These are phyloP conservation scores for Colletotrichum lentis DNA, from an alignment of 2,329 filamentous ascomycete species.

Conservation along the genomic window DNA sequence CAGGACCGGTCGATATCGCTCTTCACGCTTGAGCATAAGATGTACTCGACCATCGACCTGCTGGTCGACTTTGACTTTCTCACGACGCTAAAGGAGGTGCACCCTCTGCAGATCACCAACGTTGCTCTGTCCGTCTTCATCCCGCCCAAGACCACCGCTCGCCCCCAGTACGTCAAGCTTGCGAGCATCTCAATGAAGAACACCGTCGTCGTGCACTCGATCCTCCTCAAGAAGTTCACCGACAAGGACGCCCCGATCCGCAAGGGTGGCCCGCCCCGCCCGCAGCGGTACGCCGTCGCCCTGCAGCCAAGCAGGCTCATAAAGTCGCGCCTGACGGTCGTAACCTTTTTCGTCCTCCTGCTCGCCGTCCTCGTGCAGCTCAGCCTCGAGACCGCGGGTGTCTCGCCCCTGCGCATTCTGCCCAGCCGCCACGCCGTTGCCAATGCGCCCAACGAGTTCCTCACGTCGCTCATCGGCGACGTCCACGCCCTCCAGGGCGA, in stretches of 20 bases:
- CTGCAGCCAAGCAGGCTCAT: conserved; percentile 62
- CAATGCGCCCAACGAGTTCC: conserved; percentile 44
- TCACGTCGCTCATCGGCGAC: conserved; percentile 50
- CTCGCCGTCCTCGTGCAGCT: conserved; percentile 70
- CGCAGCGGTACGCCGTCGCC: conserved; percentile 74
- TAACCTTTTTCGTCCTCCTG: conserved; percentile 65
- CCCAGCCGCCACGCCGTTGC: conserved; percentile 2
- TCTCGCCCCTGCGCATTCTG: conserved; percentile 56
- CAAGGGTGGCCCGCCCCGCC: conserved; percentile 53
- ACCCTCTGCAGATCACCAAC: conserved; percentile 66
- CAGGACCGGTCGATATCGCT: conserved; percentile 82
- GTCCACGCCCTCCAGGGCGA: conserved; percentile 46
- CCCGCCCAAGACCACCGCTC: conserved; percentile 59
- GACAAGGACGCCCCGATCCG: conserved; percentile 48
- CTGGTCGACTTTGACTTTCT: conserved; percentile 62
- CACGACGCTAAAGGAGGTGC: conserved; percentile 61
- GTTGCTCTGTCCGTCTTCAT: conserved; percentile 66
- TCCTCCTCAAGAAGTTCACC: conserved; percentile 67
- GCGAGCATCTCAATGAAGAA: conserved; percentile 84
- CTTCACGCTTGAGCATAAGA: conserved; percentile 76
- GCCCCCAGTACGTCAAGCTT: conserved; percentile 71
- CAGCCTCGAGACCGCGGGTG: conserved; percentile 69
- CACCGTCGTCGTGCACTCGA: conserved; percentile 79
- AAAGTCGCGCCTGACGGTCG: conserved; percentile 59
- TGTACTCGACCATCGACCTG: conserved; percentile 56